phyloP scores from a whole-genome alignment of 768 basidiomycete species.

The Lentinula detonsa region DNA sequence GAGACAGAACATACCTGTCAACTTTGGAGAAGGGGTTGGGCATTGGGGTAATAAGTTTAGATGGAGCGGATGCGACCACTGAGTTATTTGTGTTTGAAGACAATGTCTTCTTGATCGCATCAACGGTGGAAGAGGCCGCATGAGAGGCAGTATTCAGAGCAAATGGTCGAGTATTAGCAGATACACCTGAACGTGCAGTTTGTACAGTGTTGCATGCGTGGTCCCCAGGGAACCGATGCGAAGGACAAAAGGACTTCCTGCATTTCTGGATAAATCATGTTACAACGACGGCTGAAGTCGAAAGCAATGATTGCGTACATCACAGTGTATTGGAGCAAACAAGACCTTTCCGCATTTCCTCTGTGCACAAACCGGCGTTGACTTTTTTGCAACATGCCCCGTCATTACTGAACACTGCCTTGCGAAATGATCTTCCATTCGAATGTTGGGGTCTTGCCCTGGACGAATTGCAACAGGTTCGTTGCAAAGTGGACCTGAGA shows the following conservation, averaged over 20 bases:
- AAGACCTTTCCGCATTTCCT: constrained; percentile 67
- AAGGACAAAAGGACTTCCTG: constrained; percentile 63
- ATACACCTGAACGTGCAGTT: constrained; percentile 21
- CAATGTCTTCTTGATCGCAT: constrained; percentile 29
- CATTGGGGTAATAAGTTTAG: constrained; percentile 13
- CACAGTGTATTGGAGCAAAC: constrained; percentile 68
- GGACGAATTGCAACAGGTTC: constrained; percentile 68
- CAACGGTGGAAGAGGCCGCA: constrained; percentile 20
- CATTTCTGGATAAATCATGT: constrained; percentile 47
- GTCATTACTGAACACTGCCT: constrained; percentile 65
- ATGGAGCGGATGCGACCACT: constrained; percentile 12
- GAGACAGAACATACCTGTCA: constrained; percentile 57
- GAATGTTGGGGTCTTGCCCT: constrained; percentile 74
- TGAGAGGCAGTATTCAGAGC: constrained; percentile 26
- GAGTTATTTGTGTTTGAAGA: constrained; percentile 18
- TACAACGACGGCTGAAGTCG: not conserved
- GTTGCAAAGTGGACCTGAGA: constrained; percentile 69
- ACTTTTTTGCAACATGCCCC: constrained; percentile 44
- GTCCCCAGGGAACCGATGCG: constrained; percentile 74
- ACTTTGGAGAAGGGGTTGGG: constrained; percentile 37
- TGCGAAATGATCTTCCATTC: constrained; percentile 73
- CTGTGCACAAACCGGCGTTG: constrained; percentile 53
- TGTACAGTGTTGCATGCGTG: constrained; percentile 45
- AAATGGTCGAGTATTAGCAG: constrained; percentile 30
- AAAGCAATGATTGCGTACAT: constrained; percentile 40